Percentiles rank a stretch among this genome's conserved stretches.
phyloP scores from a whole-genome alignment of 2,329 filamentous ascomycete genomes.

The Fusarium bulbicola region DNA sequence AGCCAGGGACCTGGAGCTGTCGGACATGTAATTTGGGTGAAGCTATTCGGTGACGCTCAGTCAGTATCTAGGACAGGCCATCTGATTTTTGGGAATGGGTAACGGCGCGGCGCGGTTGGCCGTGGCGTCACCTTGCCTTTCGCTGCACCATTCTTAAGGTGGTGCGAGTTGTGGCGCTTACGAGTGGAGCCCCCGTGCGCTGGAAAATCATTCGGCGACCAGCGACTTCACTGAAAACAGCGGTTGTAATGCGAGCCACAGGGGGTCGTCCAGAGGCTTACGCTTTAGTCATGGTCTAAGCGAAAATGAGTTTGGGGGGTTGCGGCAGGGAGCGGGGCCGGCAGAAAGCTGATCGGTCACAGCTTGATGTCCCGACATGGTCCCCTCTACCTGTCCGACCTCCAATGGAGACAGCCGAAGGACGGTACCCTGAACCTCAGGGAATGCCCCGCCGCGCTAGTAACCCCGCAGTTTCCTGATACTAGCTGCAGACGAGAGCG shows the following conservation, averaged over 20 bases:
- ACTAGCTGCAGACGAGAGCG: slow-evolving; percentile 25
- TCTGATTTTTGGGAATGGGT: slow-evolving; percentile 23
- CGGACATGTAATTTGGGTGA: slow-evolving; percentile 30
- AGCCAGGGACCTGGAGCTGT: background rate
- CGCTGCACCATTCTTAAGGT: slow-evolving; percentile 4
- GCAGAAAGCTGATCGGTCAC: slow-evolving; percentile 27
- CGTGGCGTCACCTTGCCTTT: background rate
- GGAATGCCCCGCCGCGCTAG: slow-evolving; percentile 21
- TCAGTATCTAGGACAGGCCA: slow-evolving; percentile 19
- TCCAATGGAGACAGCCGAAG: background rate
- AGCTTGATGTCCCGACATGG: slow-evolving; percentile 17
- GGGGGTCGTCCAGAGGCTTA: slow-evolving; percentile 4
- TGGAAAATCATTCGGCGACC: slow-evolving; percentile 8
- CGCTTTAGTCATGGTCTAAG: background rate
- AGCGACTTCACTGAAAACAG: slow-evolving; percentile 28
- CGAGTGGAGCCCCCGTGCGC: slow-evolving; percentile 21
- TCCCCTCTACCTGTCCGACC: slow-evolving; percentile 8
- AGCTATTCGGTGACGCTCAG: slow-evolving; percentile 32
- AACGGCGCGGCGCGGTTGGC: slow-evolving; percentile 13
- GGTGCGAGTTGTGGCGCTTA: slow-evolving; percentile 31
- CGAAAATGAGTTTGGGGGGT: slow-evolving; percentile 19
- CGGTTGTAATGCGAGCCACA: slow-evolving; percentile 17
- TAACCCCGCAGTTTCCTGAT: slow-evolving; percentile 33
- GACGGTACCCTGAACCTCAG: slow-evolving; percentile 17
- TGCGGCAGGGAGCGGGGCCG: slow-evolving; percentile 19